Evolutionary conservation across 2,329 filamentous ascomycete species (phyloP).

Genomic region (Pyrenochaeta sp.): DNA sequence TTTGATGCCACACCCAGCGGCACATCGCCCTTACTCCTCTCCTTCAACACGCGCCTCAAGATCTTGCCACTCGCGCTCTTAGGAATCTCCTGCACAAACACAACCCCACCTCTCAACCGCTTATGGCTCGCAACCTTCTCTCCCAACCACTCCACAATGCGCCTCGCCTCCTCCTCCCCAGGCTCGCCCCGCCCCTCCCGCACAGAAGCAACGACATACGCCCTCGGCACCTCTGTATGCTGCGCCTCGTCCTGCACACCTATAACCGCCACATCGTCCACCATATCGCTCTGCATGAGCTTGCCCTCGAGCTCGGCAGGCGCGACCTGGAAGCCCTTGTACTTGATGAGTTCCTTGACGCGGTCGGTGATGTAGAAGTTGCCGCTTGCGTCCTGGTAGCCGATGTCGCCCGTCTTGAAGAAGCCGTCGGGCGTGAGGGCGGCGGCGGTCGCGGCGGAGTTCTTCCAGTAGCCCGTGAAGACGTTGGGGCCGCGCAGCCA

Average conservation of each 20-base stretch:
- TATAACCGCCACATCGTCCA: conserved; percentile 38
- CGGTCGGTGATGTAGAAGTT: conserved; percentile 43
- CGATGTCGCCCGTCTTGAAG: conserved; percentile 41
- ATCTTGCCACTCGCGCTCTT: conserved; percentile 59
- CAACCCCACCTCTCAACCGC: conserved; percentile 41
- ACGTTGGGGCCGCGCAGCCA: conserved; percentile 81
- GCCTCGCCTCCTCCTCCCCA: conserved; percentile 21
- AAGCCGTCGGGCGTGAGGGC: conserved; percentile 76
- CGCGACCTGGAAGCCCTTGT: conserved; percentile 40
- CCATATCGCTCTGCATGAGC: conserved; percentile 29
- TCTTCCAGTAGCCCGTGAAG: conserved; percentile 79
- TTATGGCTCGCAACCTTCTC: conserved; percentile 38
- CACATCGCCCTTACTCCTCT: conserved; percentile 22
- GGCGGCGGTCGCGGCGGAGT: conserved; percentile 71
- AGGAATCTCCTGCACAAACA: conserved; percentile 56
- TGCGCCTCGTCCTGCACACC: conserved; percentile 33
- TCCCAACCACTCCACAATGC: conserved; percentile 28
- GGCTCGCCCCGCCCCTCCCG: conserved; percentile 4
- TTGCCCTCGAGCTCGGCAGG: conserved; percentile 40
- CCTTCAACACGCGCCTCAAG: conserved; percentile 42
- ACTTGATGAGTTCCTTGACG: conserved; percentile 43
- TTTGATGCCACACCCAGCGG: conserved; percentile 18
- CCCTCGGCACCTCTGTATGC: conserved; percentile 38
- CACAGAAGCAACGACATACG: conserved; percentile 37
- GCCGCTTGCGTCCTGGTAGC: conserved; percentile 29